phyloP scores from a whole-genome alignment of 495 filamentous ascomycete genomes.

The Pseudoneurospora amorphoporcata region DNA sequence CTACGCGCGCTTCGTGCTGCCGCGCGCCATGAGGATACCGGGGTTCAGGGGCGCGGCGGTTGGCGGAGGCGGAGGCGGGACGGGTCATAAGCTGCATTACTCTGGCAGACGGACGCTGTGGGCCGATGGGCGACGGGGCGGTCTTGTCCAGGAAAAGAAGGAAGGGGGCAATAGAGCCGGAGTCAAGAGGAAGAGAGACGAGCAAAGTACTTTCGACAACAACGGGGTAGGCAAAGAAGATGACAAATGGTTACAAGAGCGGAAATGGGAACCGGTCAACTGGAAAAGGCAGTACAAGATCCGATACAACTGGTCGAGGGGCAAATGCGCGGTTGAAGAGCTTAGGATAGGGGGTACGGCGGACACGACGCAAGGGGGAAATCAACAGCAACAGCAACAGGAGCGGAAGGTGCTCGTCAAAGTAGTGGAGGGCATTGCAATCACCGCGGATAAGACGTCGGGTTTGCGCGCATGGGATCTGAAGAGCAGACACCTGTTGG shows the following conservation, averaged over 20 bases:
- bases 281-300: constrained; percentile 92
- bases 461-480: constrained; percentile 74
- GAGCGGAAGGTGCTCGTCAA: constrained; percentile 47
- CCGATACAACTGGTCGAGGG: constrained; percentile 83
- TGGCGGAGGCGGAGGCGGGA: constrained; percentile 8
- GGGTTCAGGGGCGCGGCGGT: constrained; percentile 42
- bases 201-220: neutral
- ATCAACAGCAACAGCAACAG: neutral
- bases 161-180: neutral
- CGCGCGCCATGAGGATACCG: constrained; percentile 67
- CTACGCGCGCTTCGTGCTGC: constrained; percentile 81
- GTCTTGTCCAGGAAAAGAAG: constrained; percentile 38
- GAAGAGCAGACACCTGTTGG: constrained; percentile 47
- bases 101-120: constrained; percentile 68
- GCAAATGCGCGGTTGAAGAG: constrained; percentile 70
- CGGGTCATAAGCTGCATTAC: constrained; percentile 43
- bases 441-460: constrained; percentile 59
- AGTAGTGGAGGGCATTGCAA: constrained; percentile 62
- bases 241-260: neutral
- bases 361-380: constrained; percentile 5
- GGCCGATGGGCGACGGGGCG: constrained; percentile 53
- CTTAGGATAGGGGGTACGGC: constrained; percentile 43
- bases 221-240: neutral
- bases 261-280: constrained; percentile 23
- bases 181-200: neutral